Conservation (phyloP, 2,329 filamentous ascomycete genomes). For the Pseudocercospora fuligena region DNA sequence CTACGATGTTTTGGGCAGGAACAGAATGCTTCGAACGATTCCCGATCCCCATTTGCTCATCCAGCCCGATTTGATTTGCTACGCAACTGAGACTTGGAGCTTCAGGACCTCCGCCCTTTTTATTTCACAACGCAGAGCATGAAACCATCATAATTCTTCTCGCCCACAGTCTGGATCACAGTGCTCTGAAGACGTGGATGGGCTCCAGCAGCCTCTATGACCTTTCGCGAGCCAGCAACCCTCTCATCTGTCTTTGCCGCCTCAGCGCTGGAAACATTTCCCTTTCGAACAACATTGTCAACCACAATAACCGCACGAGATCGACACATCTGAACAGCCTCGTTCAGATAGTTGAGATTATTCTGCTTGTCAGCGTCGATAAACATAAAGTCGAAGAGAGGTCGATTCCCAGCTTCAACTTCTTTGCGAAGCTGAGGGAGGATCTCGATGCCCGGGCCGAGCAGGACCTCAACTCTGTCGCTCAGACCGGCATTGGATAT, state of each 20-base stretch:
- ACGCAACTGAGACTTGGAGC: too few species aligned
- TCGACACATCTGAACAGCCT: constrained; percentile 24
- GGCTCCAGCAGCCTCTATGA: constrained; percentile 51
- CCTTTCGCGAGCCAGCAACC: constrained; percentile 38
- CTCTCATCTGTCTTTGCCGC: constrained; percentile 33
- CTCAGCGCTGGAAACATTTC: constrained; percentile 28
- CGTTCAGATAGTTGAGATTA: constrained; percentile 28
- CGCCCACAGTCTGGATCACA: constrained; percentile 53
- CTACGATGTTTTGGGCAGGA: too few species aligned
- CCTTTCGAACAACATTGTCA: constrained; percentile 38
- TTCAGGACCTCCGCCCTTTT: not conserved
- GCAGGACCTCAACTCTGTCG: constrained; percentile 28
- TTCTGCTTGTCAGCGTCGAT: constrained; percentile 36
- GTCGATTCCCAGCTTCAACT: constrained; percentile 24
- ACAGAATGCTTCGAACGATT: too few species aligned
- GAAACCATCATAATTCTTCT: constrained; percentile 55
- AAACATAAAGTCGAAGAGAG: constrained; percentile 33
- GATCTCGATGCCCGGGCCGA: constrained; percentile 29
- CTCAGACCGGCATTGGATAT: constrained; percentile 23
- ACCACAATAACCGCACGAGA: constrained; percentile 28
- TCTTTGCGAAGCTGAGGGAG: constrained; percentile 27
- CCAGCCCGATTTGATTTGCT: not conserved
- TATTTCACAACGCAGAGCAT: constrained; percentile 2
- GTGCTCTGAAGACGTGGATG: constrained; percentile 49
- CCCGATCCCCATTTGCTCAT: too few species aligned